A percentile compares a stretch with the other conserved stretches of the same genome.
phyloP scores from a whole-genome alignment of 1,284 basidiomycete species.

The Ganoderma sinense region DNA sequence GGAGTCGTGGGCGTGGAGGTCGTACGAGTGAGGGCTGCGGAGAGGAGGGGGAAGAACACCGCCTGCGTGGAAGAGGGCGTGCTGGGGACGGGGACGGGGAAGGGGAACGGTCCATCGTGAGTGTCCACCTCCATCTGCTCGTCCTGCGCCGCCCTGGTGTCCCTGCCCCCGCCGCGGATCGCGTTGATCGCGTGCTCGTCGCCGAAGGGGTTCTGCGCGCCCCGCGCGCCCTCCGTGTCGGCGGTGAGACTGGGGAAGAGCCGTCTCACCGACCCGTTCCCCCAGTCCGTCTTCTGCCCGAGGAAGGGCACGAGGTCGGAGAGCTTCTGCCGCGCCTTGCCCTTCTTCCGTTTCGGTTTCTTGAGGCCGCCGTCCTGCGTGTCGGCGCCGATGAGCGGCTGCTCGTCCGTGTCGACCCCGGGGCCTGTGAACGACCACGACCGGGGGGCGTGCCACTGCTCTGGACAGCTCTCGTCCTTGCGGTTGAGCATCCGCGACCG shows the following conservation, averaged over 20 bases:
- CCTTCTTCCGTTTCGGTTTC: neutral
- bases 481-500: neutral
- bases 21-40: neutral
- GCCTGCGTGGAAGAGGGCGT: neutral
- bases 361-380: neutral
- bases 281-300: neutral
- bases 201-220: neutral
- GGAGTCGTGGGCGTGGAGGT: neutral
- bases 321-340: neutral
- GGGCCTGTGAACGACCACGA: too few relatives aligned
- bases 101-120: neutral
- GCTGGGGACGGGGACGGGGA: neutral
- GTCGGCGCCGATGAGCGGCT: neutral
- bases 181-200: neutral
- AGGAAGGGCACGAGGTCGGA: neutral
- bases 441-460: too few relatives aligned
- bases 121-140: neutral
- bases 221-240: neutral
- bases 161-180: neutral
- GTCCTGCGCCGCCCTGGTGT: neutral
- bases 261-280: neutral
- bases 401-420: neutral
- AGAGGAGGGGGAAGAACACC: neutral
- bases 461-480: neutral
- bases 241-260: neutral